A percentile compares a stretch with the other conserved stretches of the same genome.
phyloP scores from a whole-genome alignment of 1,284 basidiomycete genomes.

The Irpex lacteus region DNA sequence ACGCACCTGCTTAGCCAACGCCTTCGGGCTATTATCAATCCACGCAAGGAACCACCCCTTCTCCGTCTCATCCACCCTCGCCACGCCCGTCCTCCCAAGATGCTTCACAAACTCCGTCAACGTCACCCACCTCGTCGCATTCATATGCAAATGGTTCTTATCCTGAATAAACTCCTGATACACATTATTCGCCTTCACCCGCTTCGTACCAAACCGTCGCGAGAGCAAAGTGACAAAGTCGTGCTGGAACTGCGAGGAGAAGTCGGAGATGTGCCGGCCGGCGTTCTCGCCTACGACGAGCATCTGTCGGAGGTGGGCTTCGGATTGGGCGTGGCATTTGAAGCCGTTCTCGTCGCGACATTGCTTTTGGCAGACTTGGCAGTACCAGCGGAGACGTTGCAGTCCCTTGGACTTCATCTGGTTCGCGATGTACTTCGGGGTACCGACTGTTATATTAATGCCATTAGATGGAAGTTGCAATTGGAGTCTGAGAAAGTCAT shows the following conservation, averaged over 20 bases:
- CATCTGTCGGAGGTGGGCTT: slow-evolving; percentile 93
- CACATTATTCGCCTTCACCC: slow-evolving; percentile 91
- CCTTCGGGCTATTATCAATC: slow-evolving; percentile 95
- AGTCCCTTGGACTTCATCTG: slow-evolving; percentile 96
- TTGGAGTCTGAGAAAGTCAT: no score
- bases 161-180: slow-evolving; percentile 99
- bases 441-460: slow-evolving; percentile 56
- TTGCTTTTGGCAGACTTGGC: slow-evolving; percentile 95
- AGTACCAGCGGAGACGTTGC: slow-evolving; percentile 92
- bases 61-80: slow-evolving; percentile 95
- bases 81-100: slow-evolving; percentile 85
- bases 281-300: slow-evolving; percentile 93
- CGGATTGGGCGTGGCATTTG: slow-evolving; percentile 87
- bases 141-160: slow-evolving; percentile 97
- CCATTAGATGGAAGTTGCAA: no score
- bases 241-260: slow-evolving; percentile 86
- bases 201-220: slow-evolving; percentile 89
- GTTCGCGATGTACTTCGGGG: slow-evolving; percentile 89
- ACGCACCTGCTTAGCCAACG: slow-evolving; percentile 83
- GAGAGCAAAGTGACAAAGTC: slow-evolving; percentile 91
- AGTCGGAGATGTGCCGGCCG: slow-evolving; percentile 87
- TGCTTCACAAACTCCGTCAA: slow-evolving; percentile 93
- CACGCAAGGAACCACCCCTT: slow-evolving; percentile 97
- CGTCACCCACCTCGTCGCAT: slow-evolving; percentile 96
- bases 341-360: slow-evolving; percentile 97